A percentile compares a stretch with the other conserved stretches of the same genome.
Conservation (phyloP, 495 filamentous ascomycete species). For the Aspergillus carlsbadensis region DNA sequence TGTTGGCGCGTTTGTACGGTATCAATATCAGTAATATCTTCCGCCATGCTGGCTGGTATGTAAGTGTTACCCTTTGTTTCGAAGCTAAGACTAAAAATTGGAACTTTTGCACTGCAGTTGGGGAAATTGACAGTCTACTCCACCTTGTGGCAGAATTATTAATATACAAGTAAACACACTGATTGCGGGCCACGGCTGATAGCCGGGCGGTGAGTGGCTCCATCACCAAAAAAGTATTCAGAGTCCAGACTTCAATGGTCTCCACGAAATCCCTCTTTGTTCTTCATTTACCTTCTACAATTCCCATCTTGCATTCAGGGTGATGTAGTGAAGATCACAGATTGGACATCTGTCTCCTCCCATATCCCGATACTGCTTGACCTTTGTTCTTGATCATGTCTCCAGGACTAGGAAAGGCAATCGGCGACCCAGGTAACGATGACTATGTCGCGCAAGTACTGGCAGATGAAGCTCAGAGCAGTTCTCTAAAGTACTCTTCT, state of each 20-base stretch:
- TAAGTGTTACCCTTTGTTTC: background rate
- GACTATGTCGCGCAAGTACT: slow-evolving; percentile 74
- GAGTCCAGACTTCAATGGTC: background rate
- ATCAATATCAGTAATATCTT: slow-evolving; percentile 22
- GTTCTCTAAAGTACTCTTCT: slow-evolving; percentile 67
- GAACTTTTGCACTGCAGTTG: background rate
- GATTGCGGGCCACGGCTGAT: no score
- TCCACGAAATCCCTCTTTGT: background rate
- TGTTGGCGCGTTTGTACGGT: slow-evolving; percentile 34
- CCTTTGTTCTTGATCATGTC: slow-evolving; percentile 15
- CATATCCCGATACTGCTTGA: background rate
- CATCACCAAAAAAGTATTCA: background rate
- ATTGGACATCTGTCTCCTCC: background rate
- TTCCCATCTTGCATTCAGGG: background rate
- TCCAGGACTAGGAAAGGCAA: slow-evolving; percentile 15
- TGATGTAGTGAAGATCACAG: slow-evolving; percentile 4
- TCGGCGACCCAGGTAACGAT: slow-evolving; percentile 55
- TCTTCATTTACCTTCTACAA: background rate
- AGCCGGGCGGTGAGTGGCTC: no score
- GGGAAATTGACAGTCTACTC: slow-evolving; percentile 2
- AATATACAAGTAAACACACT: slow-evolving; percentile 2
- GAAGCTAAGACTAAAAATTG: background rate
- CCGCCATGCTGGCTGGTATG: slow-evolving; percentile 14
- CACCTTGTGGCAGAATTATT: background rate
- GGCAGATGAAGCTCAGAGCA: slow-evolving; percentile 68